Evolutionary conservation across 176 grass and related monocot species (phyloP).

Genomic region (Oryza officinalis): DNA sequence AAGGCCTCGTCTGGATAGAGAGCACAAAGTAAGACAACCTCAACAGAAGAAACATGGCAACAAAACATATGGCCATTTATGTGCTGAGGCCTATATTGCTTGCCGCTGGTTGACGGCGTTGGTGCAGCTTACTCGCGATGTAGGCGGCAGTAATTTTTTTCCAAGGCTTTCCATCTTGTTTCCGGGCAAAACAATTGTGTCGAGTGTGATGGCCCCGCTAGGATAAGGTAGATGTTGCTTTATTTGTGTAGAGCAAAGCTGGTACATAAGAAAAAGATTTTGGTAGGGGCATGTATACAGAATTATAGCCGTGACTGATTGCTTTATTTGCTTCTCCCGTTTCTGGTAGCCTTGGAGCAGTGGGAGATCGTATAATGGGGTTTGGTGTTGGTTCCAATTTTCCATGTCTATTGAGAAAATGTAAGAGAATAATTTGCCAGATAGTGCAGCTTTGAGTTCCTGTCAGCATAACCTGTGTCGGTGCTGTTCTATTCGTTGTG

Average conservation of each 20-base stretch:
- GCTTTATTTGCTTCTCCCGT: slow-evolving; percentile 22
- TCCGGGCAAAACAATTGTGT: slow-evolving; percentile 18
- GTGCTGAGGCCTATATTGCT: slow-evolving; percentile 26
- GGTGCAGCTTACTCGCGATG: neutral
- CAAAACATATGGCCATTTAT: slow-evolving; percentile 5
- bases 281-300: slow-evolving; percentile 59
- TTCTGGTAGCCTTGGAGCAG: slow-evolving; percentile 36
- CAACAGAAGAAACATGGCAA: slow-evolving; percentile 19
- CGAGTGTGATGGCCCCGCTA: slow-evolving; percentile 44
- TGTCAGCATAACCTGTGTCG: neutral
- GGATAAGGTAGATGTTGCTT: slow-evolving; percentile 61
- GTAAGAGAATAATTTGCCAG: slow-evolving; percentile 23
- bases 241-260: slow-evolving; percentile 55
- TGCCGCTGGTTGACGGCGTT: neutral
- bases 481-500: neutral
- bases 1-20: neutral
- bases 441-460: slow-evolving; percentile 31
- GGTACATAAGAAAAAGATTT: slow-evolving; percentile 69
- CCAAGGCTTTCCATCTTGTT: slow-evolving; percentile 24
- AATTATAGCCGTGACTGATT: slow-evolving; percentile 38
- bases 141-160: slow-evolving; percentile 21
- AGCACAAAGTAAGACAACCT: neutral
- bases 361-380: slow-evolving; percentile 47
- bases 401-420: slow-evolving; percentile 28
- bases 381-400: slow-evolving; percentile 36